A percentile compares a stretch with the other conserved stretches of the same genome.
Evolutionary conservation across 352 stramenopile genomes (phyloP).

Genomic region (Paralagenidium karlingii): DNA sequence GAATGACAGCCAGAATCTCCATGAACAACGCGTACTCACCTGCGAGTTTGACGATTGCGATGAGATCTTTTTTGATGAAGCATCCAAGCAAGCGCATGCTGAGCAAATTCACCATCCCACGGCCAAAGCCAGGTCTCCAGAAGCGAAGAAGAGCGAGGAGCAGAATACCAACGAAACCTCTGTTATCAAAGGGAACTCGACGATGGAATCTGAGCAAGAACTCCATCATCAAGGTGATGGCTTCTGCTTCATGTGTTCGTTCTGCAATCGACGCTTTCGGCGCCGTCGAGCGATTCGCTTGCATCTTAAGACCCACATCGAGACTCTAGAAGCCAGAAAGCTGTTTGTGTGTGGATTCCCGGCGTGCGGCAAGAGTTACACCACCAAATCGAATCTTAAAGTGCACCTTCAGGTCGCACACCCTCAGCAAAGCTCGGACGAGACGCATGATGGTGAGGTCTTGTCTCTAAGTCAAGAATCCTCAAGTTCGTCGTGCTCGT

Average conservation of each 20-base stretch:
- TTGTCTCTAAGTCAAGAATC: too few relatives aligned
- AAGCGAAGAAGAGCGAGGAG: neutral
- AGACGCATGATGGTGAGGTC: too few relatives aligned
- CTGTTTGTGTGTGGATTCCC: conserved; percentile 39
- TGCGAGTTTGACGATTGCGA: conserved; percentile 29
- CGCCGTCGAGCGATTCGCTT: conserved; percentile 40
- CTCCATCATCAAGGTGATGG: neutral
- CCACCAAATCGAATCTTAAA: conserved; percentile 59
- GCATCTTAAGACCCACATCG: conserved; percentile 49
- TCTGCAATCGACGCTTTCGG: conserved; percentile 35
- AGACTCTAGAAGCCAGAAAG: conserved; percentile 48
- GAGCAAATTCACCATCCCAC: conserved; percentile 11
- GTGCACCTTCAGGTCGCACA: conserved; percentile 65
- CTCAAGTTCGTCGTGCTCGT: too few relatives aligned
- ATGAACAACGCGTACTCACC: too few relatives aligned
- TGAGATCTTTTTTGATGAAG: conserved; percentile 35
- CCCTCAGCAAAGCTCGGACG: too few relatives aligned
- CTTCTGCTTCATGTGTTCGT: conserved; percentile 19
- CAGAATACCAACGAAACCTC: neutral
- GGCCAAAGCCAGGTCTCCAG: neutral
- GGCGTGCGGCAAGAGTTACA: conserved; percentile 50
- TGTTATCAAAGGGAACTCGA: neutral
- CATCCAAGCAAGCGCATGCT: conserved; percentile 30
- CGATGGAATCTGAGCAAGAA: neutral
- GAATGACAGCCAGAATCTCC: too few relatives aligned